phyloP scores from a whole-genome alignment of 176 grass and related monocot species.

The Leersia perrieri region DNA sequence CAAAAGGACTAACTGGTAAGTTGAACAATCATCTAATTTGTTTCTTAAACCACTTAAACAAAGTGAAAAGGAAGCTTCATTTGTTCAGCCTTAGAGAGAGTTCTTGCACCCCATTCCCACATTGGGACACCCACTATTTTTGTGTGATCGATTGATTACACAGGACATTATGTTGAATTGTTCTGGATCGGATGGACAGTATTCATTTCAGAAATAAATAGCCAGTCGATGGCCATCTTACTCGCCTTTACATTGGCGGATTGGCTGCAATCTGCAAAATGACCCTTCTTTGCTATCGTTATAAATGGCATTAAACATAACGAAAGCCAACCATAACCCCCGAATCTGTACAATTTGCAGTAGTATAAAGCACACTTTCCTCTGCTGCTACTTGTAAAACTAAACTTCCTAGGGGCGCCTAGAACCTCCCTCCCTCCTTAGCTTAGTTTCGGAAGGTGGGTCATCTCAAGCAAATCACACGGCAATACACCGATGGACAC shows the following conservation, averaged over 20 bases:
- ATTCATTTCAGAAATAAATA: background rate
- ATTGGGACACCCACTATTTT: too few relatives aligned
- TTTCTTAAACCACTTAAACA: background rate
- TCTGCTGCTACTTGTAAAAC: background rate
- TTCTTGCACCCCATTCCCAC: background rate
- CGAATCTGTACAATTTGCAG: background rate
- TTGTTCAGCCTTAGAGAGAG: background rate
- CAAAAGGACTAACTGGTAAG: background rate
- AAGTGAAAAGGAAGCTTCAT: background rate
- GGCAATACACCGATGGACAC: background rate
- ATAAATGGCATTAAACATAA: constrained; percentile 3
- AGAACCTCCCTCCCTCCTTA: background rate
- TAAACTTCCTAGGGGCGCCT: background rate
- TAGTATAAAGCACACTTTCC: background rate
- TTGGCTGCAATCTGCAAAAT: background rate
- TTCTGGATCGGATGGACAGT: too few relatives aligned
- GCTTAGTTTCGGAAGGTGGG: background rate
- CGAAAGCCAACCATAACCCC: background rate
- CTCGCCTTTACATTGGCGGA: background rate
- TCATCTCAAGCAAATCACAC: background rate
- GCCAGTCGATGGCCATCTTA: background rate
- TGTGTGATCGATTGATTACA: background rate
- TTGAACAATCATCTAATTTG: background rate
- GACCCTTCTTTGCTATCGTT: background rate
- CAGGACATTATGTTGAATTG: background rate